phyloP scores from a whole-genome alignment of 164 flowering plant genomes.

The Nymphaea colorata region DNA sequence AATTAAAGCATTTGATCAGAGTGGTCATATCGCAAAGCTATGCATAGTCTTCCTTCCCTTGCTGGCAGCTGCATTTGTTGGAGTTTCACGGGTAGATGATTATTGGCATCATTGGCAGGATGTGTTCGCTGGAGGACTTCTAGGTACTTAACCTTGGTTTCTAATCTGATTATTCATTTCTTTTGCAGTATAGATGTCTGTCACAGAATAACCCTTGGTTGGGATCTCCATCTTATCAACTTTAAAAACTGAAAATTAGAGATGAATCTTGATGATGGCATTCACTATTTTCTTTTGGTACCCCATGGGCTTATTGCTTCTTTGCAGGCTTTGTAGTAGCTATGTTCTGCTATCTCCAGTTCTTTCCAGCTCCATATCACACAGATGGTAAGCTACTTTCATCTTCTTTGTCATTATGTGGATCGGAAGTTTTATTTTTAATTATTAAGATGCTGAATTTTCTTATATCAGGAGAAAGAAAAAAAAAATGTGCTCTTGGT shows the following conservation, averaged over 20 bases:
- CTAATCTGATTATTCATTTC: conserved; percentile 3
- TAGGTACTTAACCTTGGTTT: conserved; percentile 33
- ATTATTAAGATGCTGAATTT: too few relatives aligned
- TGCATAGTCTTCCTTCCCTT: conserved; percentile 67
- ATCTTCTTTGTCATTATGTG: background rate
- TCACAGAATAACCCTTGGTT: background rate
- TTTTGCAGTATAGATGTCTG: background rate
- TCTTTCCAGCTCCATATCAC: conserved; percentile 72
- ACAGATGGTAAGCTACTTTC: conserved; percentile 32
- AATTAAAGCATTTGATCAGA: conserved; percentile 56
- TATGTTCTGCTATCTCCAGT: conserved; percentile 67
- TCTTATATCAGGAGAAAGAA: too few relatives aligned
- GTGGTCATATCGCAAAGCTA: conserved; percentile 71
- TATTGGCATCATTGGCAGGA: conserved; percentile 98
- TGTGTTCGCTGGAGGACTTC: conserved; percentile 68
- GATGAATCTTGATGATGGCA: background rate
- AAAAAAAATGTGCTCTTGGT: too few relatives aligned
- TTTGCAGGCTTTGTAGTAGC: conserved; percentile 54
- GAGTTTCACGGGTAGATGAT: conserved; percentile 72
- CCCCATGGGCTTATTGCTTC: conserved; percentile 6
- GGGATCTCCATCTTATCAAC: background rate
- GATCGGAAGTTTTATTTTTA: too few relatives aligned
- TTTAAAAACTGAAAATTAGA: background rate
- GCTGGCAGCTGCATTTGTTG: conserved; percentile 63
- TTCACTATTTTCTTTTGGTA: background rate